Evolutionary conservation across 2,329 filamentous ascomycete species (phyloP), one percentile per base, ranked within the genome.

Genomic region (Apiospora pterosperma): DNA sequence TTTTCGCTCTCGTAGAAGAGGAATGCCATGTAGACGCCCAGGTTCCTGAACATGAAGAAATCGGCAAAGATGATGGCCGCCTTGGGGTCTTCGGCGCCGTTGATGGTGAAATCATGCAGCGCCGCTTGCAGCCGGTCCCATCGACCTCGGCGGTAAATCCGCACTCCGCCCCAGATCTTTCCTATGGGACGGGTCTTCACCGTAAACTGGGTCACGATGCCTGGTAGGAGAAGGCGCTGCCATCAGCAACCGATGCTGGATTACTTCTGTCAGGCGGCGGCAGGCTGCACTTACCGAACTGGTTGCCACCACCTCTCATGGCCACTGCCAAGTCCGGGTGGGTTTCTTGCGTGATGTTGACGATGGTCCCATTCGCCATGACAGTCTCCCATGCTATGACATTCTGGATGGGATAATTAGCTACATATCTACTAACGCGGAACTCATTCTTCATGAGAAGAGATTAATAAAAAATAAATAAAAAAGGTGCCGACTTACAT

Each of bases 101-200:
- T 67, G 6, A 69, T 69, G 2, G 72, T 66, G 58, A 76, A 77
- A 8, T 75, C 67, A 65, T 78, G 76, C 14, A 77, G 65, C 11
- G 73, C 73, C 23, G 68, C 68, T 63, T 73, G 74, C 16, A 79
- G 67, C 38, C 71, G 68, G 8, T 72, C 68, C 1, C 71, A 66
- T 23, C 76, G 67, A 11, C 48, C 65, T 7, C 59, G 64, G 23
- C 67, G 69, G 65, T 78, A 80, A 12, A 74, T 62, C 5, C 76
- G 72, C 10, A 70, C 68, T 1, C 78, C 77, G 14, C 77, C 78
- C 76, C 76, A 80, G 28, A 78, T 71, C 52, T 77, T 63, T 25
- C 70, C 74, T 21, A 76, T 73, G 10, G 73, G 70, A 62, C 71
- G 63, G 1, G 74, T 69, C 61, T 73, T 69, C 41, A 76, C 61